phyloP scores from a whole-genome alignment of 2,329 filamentous ascomycete species.

The Aspergillus niger region DNA sequence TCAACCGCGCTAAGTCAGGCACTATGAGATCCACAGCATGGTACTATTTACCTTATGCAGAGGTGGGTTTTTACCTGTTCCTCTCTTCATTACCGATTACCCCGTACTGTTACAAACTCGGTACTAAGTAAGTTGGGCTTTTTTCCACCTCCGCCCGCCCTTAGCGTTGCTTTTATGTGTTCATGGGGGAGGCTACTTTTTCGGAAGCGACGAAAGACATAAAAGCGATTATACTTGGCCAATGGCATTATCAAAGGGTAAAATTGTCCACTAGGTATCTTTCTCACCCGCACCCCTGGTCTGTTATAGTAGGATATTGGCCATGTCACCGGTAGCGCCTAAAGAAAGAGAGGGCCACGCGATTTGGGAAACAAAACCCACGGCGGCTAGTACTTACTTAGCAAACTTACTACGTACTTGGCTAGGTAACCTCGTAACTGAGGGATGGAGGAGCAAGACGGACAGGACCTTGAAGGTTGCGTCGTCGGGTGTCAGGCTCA shows the following conservation, averaged over 20 bases:
- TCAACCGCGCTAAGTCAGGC: constrained; percentile 23
- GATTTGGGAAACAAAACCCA: background rate
- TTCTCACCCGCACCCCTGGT: no score
- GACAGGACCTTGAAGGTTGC: background rate
- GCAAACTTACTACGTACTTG: background rate
- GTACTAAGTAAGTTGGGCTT: constrained; percentile 8
- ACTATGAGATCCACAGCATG: constrained; percentile 22
- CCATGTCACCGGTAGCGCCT: background rate
- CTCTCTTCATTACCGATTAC: background rate
- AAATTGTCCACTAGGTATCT: background rate
- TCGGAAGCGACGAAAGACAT: background rate
- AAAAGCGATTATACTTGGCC: background rate
- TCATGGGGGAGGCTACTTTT: background rate
- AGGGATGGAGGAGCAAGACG: background rate
- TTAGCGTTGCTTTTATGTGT: constrained; percentile 13
- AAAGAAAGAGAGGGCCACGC: background rate
- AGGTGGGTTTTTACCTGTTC: constrained; percentile 1
- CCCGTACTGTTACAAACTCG: background rate
- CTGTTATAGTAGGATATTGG: no score
- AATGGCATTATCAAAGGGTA: background rate
- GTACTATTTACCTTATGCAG: constrained; percentile 19
- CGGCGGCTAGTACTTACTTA: background rate
- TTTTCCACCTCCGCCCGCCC: constrained; percentile 13
- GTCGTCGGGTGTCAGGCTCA: constrained; percentile 2
- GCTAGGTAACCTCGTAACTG: background rate